Conservation (phyloP, 805 yeast species). For the Ogataea trehalophila region DNA sequence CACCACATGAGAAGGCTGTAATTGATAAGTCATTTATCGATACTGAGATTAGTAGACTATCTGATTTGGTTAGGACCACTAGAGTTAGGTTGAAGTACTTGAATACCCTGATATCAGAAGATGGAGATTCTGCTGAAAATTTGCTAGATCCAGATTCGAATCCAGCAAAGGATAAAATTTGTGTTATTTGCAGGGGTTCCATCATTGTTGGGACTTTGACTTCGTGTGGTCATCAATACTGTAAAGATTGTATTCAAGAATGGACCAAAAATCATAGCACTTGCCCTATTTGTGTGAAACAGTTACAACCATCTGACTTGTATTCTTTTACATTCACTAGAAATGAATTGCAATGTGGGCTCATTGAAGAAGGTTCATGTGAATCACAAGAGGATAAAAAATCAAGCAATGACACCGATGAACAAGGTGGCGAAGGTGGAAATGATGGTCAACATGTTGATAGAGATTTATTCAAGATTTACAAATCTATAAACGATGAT, state of each 20-base stretch:
- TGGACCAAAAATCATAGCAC: constrained; percentile 54
- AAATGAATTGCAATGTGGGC: constrained; percentile 45
- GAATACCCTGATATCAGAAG: constrained; percentile 30
- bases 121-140: constrained; percentile 17
- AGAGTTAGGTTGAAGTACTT: constrained; percentile 46
- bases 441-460: constrained; percentile 11
- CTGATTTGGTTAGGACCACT: constrained; percentile 23
- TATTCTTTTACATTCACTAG: constrained; percentile 65
- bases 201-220: constrained; percentile 77
- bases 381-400: background rate
- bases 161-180: constrained; percentile 39
- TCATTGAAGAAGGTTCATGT: constrained; percentile 30
- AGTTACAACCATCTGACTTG: constrained; percentile 44
- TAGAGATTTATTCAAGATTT: constrained; percentile 37
- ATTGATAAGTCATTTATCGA: constrained; percentile 13
- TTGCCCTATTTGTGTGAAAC: constrained; percentile 81
- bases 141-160: constrained; percentile 22
- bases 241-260: constrained; percentile 69
- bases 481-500: constrained; percentile 39
- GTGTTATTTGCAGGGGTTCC: constrained; percentile 73
- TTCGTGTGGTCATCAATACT: constrained; percentile 89
- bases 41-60: constrained; percentile 9
- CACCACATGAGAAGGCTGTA: constrained; percentile 21
- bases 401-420: background rate
- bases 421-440: background rate